A percentile compares a stretch with the other conserved stretches of the same genome.
Conservation (phyloP, 768 basidiomycete species). For the Boletus sensibilis region DNA sequence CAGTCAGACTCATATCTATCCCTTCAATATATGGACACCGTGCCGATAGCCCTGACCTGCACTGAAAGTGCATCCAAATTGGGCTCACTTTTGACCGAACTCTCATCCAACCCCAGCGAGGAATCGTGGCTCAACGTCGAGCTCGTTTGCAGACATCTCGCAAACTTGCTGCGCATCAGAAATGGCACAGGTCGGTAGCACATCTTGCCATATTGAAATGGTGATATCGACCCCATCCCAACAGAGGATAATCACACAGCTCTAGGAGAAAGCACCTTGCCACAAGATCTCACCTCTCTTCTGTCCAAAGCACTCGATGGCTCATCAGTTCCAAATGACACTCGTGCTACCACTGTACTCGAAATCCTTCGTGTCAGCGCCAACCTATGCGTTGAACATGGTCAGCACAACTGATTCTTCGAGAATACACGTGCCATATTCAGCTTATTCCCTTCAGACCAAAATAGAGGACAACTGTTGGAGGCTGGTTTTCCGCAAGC, state of each 20-base stretch:
- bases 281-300: slow-evolving; percentile 62
- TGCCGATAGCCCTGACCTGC: slow-evolving; percentile 17
- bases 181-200: slow-evolving; percentile 47
- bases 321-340: slow-evolving; percentile 42
- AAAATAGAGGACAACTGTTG: slow-evolving; percentile 67
- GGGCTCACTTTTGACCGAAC: slow-evolving; percentile 32
- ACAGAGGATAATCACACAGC: slow-evolving; percentile 69
- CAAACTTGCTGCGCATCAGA: slow-evolving; percentile 59
- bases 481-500: slow-evolving; percentile 70
- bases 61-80: slow-evolving; percentile 33
- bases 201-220: background rate
- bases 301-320: slow-evolving; percentile 55
- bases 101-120: slow-evolving; percentile 32
- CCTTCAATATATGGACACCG: slow-evolving; percentile 20
- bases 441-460: slow-evolving; percentile 46
- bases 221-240: slow-evolving; percentile 19
- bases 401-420: slow-evolving; percentile 37
- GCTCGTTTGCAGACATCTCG: slow-evolving; percentile 52
- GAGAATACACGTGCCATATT: slow-evolving; percentile 3
- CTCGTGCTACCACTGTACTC: slow-evolving; percentile 51
- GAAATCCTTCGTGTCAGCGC: slow-evolving; percentile 78
- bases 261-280: slow-evolving; percentile 64
- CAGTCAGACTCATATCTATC: background rate
- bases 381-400: slow-evolving; percentile 84
- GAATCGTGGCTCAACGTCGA: slow-evolving; percentile 53